Evolutionary conservation across 495 filamentous ascomycete genomes (phyloP).

Genomic region (Tuber microsphaerosporum): DNA sequence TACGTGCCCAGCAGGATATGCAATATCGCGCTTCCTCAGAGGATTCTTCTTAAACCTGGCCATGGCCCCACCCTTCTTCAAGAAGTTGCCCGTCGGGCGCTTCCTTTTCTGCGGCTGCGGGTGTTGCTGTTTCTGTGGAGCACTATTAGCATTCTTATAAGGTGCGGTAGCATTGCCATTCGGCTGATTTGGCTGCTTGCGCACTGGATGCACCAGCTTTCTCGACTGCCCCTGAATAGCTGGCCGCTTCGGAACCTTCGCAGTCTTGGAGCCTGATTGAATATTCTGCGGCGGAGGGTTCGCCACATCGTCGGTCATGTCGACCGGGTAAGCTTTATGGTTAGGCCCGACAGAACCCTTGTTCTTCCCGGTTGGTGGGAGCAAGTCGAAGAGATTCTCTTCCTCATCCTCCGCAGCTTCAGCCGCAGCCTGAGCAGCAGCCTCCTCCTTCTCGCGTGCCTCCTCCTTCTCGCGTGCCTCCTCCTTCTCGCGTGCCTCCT

Average conservation of each 20-base stretch:
- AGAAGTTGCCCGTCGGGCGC: background rate
- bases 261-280: background rate
- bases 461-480: no score
- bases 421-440: slow-evolving; percentile 32
- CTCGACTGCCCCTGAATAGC: background rate
- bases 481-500: no score
- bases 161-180: background rate
- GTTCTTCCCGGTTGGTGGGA: background rate
- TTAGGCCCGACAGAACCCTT: background rate
- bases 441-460: slow-evolving; percentile 48
- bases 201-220: background rate
- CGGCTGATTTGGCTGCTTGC: slow-evolving; percentile 4
- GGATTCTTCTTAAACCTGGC: slow-evolving; percentile 8
- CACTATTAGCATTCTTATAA: slow-evolving; percentile 13
- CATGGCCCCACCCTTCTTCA: background rate
- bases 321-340: background rate
- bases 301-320: background rate
- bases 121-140: slow-evolving; percentile 11
- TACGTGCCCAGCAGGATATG: slow-evolving; percentile 27
- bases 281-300: background rate
- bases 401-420: background rate
- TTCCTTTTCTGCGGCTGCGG: slow-evolving; percentile 11
- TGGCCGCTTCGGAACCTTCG: background rate
- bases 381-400: background rate
- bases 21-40: slow-evolving; percentile 24